Evolutionary conservation across 768 basidiomycete genomes (phyloP).

Genomic region (Rhizopogon vesiculosus): DNA sequence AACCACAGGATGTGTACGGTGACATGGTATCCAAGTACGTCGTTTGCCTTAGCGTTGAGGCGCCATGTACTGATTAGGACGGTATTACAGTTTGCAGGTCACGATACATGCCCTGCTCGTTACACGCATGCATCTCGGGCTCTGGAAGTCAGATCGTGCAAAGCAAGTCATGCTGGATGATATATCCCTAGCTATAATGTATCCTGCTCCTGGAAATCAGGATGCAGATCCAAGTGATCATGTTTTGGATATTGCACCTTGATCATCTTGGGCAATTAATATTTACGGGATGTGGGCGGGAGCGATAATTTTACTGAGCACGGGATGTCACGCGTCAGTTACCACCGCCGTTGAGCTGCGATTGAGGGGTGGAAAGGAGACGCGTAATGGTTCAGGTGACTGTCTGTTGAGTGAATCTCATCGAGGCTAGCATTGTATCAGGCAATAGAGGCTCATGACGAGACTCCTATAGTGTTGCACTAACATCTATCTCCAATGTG

Average conservation of each 20-base stretch:
- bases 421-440: no score
- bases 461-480: no score
- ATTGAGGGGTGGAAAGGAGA: no score
- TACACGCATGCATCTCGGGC: slow-evolving; percentile 1
- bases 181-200: background rate
- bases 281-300: no score
- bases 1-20: background rate
- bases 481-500: no score
- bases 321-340: no score
- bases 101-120: background rate
- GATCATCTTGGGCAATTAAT: background rate
- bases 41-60: background rate
- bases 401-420: no score
- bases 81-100: background rate
- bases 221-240: background rate
- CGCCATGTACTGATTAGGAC: background rate
- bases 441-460: no score
- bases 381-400: no score
- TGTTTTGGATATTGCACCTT: background rate
- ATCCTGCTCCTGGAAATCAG: background rate
- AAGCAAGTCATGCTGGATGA: no score
- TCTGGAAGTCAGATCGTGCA: slow-evolving; percentile 1
- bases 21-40: slow-evolving; percentile 1
- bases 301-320: no score
- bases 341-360: no score